phyloP scores from a whole-genome alignment of 805 yeast genomes.

The Komagataella pseudopastoris region DNA sequence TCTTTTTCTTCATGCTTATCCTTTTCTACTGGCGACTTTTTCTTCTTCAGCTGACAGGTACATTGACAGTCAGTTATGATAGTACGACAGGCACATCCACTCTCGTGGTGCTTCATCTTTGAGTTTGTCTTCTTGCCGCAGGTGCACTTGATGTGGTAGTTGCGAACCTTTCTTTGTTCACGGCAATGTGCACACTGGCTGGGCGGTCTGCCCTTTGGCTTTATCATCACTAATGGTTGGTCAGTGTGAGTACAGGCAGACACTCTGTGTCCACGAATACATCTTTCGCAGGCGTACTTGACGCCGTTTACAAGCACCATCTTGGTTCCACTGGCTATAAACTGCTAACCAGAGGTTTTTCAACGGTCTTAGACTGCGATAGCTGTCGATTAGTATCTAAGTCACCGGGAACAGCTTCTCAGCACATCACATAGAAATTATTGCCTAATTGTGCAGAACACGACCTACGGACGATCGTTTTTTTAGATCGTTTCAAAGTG shows the following conservation, averaged over 20 bases:
- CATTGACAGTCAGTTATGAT: slow-evolving; percentile 14
- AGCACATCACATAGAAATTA: neutral
- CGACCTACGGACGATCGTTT: neutral
- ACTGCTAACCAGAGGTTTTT: neutral
- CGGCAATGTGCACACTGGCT: slow-evolving; percentile 84
- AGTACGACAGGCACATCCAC: slow-evolving; percentile 15
- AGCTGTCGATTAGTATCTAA: neutral
- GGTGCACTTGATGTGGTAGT: slow-evolving; percentile 55
- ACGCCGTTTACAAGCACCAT: slow-evolving; percentile 91
- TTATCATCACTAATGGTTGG: slow-evolving; percentile 81
- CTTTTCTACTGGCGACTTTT: slow-evolving; percentile 5
- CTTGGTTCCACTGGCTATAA: neutral
- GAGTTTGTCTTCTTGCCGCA: slow-evolving; percentile 40
- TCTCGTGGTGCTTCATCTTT: slow-evolving; percentile 10
- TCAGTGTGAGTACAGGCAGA: slow-evolving; percentile 89
- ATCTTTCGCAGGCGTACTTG: slow-evolving; percentile 90
- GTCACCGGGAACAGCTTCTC: neutral
- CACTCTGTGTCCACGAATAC: slow-evolving; percentile 94
- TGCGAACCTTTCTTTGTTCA: slow-evolving; percentile 53
- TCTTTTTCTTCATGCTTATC: neutral
- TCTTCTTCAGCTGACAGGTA: slow-evolving; percentile 15
- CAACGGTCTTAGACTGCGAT: neutral
- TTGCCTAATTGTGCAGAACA: neutral
- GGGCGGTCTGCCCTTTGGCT: slow-evolving; percentile 93
- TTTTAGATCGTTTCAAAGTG: too few species aligned